Base-by-base conservation (phyloP, 2,329 filamentous ascomycete genomes). In the Trichoderma asperellum region DNA sequence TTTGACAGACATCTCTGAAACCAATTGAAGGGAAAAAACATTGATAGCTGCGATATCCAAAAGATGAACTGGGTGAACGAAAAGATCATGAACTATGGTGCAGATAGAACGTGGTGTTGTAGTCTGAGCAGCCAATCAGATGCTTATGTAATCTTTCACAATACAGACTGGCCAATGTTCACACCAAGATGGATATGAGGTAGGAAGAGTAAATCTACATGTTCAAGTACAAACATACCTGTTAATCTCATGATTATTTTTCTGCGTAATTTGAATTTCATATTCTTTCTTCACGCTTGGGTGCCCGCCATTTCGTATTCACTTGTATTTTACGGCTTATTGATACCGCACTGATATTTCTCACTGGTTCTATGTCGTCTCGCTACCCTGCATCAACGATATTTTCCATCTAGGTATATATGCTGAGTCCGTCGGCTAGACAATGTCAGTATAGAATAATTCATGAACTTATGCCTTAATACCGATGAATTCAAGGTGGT, bases 71-170 rank as follows among this genome's bases (percentile, higher is more conserved):
- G 27, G 32, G 21, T 12, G 21, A 29, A 21, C 1, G 14, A 34
- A 10, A 49, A 37, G 24, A 66, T 66, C 63, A 24, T 12, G 35
- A 66, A 43, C 18, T 27, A 11, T 57, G 27, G n/a, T 2, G 2
- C 5, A 8, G 18, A 7, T n/a, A 14, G 37, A 37, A 49, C 14
- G n/a, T 67, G 55, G 64, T 67, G 55, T 67, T 67, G 49, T 59
- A 32, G 62, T 10, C 32, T 5, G 8, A 5, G 37, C 8, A 18
- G 16, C 10, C 6, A 21, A 21, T 55, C 18, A 16, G 11, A 18
- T 4, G 24, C 10, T 65, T 65, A 65, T 34, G 35, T 65, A 34
- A 65, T 32, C 5, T 32, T 8, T 32, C 32, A 6, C 32, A 32
- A 32, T 32, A 32, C 2, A 32, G 32, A 32, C 32, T 8, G 32